phyloP scores from a whole-genome alignment of 306 rosid genomes.

The Glycine latifolia region DNA sequence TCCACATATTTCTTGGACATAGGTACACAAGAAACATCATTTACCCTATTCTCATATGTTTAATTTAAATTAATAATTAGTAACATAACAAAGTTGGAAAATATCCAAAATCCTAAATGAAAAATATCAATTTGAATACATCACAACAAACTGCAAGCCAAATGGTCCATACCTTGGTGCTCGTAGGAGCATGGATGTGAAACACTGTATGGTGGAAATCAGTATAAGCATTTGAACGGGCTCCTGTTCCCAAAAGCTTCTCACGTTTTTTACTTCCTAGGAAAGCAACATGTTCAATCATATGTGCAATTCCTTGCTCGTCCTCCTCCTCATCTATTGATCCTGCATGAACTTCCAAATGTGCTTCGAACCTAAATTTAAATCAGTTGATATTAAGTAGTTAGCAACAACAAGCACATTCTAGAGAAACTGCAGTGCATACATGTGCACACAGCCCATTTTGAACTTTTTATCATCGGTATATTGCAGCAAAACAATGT shows the following conservation, averaged over 20 bases:
- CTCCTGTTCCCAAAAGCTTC: conserved; percentile 98
- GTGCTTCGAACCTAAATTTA: conserved; percentile 94
- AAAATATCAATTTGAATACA: conserved; percentile 28
- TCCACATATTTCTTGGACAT: conserved; percentile 26
- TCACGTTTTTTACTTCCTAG: conserved; percentile 99
- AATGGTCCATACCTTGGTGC: conserved; percentile 72
- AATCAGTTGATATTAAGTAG: conserved; percentile 30
- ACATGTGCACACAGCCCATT: conserved; percentile 23
- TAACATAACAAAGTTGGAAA: conserved; percentile 28
- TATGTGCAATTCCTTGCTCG: conserved; percentile 99
- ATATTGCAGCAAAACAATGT: too few relatives aligned
- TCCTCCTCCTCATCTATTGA: conserved; percentile 96
- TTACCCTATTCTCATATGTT: conserved; percentile 26
- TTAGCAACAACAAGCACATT: conserved; percentile 21
- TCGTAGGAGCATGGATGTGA: conserved; percentile 95
- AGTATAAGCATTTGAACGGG: conserved; percentile 98
- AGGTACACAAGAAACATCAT: conserved; percentile 23
- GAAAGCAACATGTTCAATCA: conserved; percentile 99
- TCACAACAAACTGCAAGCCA: conserved; percentile 28
- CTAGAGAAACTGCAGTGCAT: conserved; percentile 25
- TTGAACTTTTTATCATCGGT: not conserved
- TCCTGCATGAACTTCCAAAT: conserved; percentile 97
- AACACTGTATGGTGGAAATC: conserved; percentile 99
- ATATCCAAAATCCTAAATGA: conserved; percentile 20
- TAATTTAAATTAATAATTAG: conserved; percentile 9